A percentile compares a stretch with the other conserved stretches of the same genome.
These are phyloP conservation scores for Leucoagaricus sp. DNA, from an alignment of 1,284 basidiomycete species.

Conservation along the genomic window DNA sequence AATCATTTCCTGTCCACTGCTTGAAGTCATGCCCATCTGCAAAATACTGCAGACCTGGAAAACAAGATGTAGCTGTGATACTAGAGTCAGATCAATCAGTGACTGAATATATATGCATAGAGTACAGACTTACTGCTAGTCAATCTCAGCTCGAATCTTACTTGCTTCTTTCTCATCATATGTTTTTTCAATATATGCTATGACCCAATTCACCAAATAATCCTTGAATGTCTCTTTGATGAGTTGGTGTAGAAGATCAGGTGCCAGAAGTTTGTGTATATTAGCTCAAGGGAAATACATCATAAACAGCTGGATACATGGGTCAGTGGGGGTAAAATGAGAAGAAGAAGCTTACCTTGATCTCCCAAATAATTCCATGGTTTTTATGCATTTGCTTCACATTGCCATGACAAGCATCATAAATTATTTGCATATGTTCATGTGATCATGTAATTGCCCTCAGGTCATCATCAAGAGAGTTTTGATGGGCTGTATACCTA, in stretches of 20 bases:
- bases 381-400: background rate
- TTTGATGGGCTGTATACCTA: background rate
- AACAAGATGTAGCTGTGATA: background rate
- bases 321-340: background rate
- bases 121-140: background rate
- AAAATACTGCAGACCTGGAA: too few relatives aligned
- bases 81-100: background rate
- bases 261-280: constrained; percentile 12
- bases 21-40: too few relatives aligned
- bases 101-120: background rate
- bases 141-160: constrained; percentile 14
- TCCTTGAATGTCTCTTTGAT: too few relatives aligned
- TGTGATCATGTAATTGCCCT: background rate
- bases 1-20: too few relatives aligned
- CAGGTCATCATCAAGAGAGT: constrained; percentile 4
- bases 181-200: background rate
- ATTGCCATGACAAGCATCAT: too few relatives aligned
- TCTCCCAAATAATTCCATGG: constrained; percentile 4
- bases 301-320: constrained; percentile 14
- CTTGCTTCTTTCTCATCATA: background rate
- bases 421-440: background rate
- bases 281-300: constrained; percentile 12
- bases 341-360: background rate
- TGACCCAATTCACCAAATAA: constrained; percentile 14
- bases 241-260: constrained; percentile 15